Evolutionary conservation across 2,329 filamentous ascomycete genomes (phyloP).

Genomic region (Fusarium tjaetaba): DNA sequence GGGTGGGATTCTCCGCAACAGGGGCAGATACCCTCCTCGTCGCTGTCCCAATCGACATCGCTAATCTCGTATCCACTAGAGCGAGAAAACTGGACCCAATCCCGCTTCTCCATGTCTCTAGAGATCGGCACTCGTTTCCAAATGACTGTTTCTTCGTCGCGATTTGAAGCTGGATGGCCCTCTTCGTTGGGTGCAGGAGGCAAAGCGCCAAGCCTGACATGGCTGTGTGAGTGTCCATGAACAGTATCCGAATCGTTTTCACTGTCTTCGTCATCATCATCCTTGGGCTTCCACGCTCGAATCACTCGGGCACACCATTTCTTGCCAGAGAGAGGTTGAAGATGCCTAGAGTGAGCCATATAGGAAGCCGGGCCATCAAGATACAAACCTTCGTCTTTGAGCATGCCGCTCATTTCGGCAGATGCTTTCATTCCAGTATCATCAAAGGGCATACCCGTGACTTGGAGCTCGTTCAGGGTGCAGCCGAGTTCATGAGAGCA

Average conservation of each 20-base stretch:
- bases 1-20: constrained; percentile 54
- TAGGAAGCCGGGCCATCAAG: constrained; percentile 58
- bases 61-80: constrained; percentile 51
- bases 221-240: constrained; percentile 39
- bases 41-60: constrained; percentile 47
- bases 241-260: constrained; percentile 42
- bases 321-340: constrained; percentile 54
- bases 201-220: constrained; percentile 48
- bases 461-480: constrained; percentile 61
- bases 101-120: constrained; percentile 53
- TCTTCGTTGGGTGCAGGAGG: constrained; percentile 55
- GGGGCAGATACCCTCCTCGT: constrained; percentile 52
- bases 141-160: constrained; percentile 56
- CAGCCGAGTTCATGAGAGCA: constrained; percentile 64
- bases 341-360: constrained; percentile 51
- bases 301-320: constrained; percentile 57
- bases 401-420: constrained; percentile 60
- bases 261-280: constrained; percentile 35
- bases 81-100: constrained; percentile 61
- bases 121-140: constrained; percentile 61
- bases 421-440: constrained; percentile 59
- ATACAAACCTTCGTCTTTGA: constrained; percentile 64
- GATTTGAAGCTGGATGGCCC: constrained; percentile 55
- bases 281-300: constrained; percentile 53
- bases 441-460: constrained; percentile 63